Conservation (phyloP, 768 basidiomycete genomes). For the Tylopilus vinaceipallidus region DNA sequence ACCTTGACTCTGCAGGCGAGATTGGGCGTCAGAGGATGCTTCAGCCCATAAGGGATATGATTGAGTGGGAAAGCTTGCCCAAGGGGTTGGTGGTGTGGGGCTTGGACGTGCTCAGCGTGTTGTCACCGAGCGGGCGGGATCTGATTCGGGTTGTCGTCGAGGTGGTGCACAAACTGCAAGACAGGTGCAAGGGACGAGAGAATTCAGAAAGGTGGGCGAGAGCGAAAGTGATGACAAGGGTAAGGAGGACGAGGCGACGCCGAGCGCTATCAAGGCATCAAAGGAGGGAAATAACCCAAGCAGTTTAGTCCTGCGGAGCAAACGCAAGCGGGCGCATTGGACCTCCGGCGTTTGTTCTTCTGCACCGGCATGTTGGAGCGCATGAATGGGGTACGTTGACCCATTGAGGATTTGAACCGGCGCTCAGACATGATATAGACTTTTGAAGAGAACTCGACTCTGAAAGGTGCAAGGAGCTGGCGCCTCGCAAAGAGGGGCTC, state of each 20-base stretch:
- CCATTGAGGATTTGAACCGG: neutral
- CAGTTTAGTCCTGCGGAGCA: slow-evolving; percentile 58
- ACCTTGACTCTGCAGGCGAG: slow-evolving; percentile 88
- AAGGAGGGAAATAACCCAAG: slow-evolving; percentile 29
- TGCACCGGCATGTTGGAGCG: slow-evolving; percentile 85
- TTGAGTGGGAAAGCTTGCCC: slow-evolving; percentile 80
- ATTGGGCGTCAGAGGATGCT: slow-evolving; percentile 88
- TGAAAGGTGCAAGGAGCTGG: slow-evolving; percentile 79
- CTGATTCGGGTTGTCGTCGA: slow-evolving; percentile 88
- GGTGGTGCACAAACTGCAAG: slow-evolving; percentile 75
- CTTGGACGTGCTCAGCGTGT: slow-evolving; percentile 76
- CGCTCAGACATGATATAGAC: slow-evolving; percentile 32
- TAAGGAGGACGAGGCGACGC: slow-evolving; percentile 1
- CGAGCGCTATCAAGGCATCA: slow-evolving; percentile 14
- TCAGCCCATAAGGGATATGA: slow-evolving; percentile 81
- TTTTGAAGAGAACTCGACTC: slow-evolving; percentile 65
- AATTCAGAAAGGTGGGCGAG: slow-evolving; percentile 23
- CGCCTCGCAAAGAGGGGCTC: slow-evolving; percentile 62
- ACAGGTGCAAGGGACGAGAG: slow-evolving; percentile 42
- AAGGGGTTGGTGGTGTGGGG: slow-evolving; percentile 66
- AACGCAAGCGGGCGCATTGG: slow-evolving; percentile 55
- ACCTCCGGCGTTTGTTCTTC: slow-evolving; percentile 71
- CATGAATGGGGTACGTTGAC: slow-evolving; percentile 68
- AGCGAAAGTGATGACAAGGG: slow-evolving; percentile 20
- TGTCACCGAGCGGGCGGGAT: slow-evolving; percentile 75